These are phyloP conservation scores for Stylosanthes scabra DNA, from an alignment of 331 rosid species.

Conservation along the genomic window DNA sequence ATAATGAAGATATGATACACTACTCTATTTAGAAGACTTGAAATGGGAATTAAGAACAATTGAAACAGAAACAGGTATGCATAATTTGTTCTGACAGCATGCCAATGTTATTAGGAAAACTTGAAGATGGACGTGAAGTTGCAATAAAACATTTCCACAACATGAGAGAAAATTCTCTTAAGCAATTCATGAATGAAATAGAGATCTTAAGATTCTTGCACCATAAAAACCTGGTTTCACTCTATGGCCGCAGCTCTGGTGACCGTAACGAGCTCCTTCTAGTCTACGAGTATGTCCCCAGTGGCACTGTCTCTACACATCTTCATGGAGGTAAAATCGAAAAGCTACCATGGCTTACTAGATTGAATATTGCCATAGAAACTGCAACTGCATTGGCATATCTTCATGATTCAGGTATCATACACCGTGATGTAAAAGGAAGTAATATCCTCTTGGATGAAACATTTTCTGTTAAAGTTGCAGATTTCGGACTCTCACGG, in stretches of 20 bases:
- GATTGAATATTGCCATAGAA: slow-evolving; percentile 72
- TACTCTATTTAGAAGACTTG: too few relatives aligned
- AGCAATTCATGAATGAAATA: slow-evolving; percentile 75
- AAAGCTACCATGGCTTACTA: slow-evolving; percentile 55
- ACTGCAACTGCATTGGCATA: slow-evolving; percentile 65
- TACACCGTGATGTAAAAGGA: slow-evolving; percentile 79
- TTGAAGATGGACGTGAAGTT: slow-evolving; percentile 67
- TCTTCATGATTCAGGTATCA: slow-evolving; percentile 69
- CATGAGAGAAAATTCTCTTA: slow-evolving; percentile 44
- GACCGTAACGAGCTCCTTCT: slow-evolving; percentile 55
- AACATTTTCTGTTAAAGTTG: slow-evolving; percentile 58
- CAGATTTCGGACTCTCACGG: slow-evolving; percentile 73
- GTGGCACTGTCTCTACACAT: slow-evolving; percentile 73
- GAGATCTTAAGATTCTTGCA: slow-evolving; percentile 46
- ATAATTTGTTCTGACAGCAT: not conserved
- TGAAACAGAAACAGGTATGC: not conserved
- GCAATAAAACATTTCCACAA: slow-evolving; percentile 69
- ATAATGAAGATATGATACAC: too few relatives aligned
- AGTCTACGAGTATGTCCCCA: slow-evolving; percentile 65
- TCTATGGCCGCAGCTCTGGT: slow-evolving; percentile 60
- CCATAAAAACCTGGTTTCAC: slow-evolving; percentile 63
- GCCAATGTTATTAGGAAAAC: slow-evolving; percentile 51
- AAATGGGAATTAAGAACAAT: too few relatives aligned
- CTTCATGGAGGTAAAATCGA: slow-evolving; percentile 30
- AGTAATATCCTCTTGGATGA: slow-evolving; percentile 64